Base-by-base conservation (phyloP, 2,329 filamentous ascomycete genomes). In the Pseudocercospora vitis region DNA sequence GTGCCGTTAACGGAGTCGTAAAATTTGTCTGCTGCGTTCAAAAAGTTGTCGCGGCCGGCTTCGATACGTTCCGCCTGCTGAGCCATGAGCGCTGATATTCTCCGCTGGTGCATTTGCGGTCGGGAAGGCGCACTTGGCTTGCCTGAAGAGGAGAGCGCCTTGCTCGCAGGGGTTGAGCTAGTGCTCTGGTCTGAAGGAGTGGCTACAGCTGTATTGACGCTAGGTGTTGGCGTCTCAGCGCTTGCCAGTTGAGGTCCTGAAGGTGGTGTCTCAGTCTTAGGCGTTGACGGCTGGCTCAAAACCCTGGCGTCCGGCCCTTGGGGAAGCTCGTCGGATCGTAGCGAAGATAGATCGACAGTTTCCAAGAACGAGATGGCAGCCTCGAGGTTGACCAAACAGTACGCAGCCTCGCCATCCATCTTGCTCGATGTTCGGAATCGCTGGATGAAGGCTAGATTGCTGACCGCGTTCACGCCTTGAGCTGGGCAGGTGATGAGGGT, bases 371-470 rank as follows among this genome's bases (percentile, higher is more conserved):
- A 91, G 52, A 97, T 90, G 53, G 92, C 88, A 14, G 94, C 94
- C 72, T 99, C 94, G 1, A 99, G 80, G 63, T 96, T 99, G 33
- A 95, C 96, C 53, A 99, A 77, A 67, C 94, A 97, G 71, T 99
- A 99, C 1, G 94, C 91, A 9, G 91, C 88, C 72, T 99, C 94
- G 12, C 94, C 94, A 53, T 95, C 90, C 31, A 97, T 82, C 65
- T 92, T 96, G 59, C 79, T 85, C 48, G 89, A 83, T 69, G 89
- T 89, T 52, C 94, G 84, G 69, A 99, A 99, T 57, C 88, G 79
- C 68, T 97, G 91, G 61, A 97, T 91, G 69, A 97, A 99, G 63
- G 88, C 84, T n/a, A 95, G 78, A 69, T 99, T 95, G 76, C 92
- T 97, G 66, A 96, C 90, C 51, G 91, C 87, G 70, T 91, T 89